These are phyloP conservation scores for Sabuloglossum arenarium DNA, from an alignment of 495 filamentous ascomycete species.

Conservation along the genomic window DNA sequence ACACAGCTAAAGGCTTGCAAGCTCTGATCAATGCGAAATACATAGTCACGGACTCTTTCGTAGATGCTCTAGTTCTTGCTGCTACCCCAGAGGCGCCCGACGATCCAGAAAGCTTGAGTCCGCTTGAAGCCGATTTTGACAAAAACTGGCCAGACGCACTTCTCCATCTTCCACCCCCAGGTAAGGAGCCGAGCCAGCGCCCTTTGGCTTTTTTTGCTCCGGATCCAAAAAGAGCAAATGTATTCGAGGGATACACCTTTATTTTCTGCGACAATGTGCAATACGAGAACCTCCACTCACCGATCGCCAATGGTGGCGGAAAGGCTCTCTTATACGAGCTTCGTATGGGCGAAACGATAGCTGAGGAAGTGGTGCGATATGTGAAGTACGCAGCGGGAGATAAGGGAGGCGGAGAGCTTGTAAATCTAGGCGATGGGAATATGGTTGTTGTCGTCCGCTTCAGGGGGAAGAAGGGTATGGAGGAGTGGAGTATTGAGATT, in stretches of 20 bases:
- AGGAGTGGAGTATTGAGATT: constrained; percentile 51
- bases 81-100: constrained; percentile 28
- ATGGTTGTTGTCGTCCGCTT: constrained; percentile 67
- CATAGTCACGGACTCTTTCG: constrained; percentile 58
- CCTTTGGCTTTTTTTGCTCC: constrained; percentile 46
- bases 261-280: constrained; percentile 68
- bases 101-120: constrained; percentile 32
- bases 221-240: constrained; percentile 34
- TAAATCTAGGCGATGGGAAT: constrained; percentile 37
- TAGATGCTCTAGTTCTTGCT: constrained; percentile 55
- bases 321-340: constrained; percentile 53
- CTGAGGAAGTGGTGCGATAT: constrained; percentile 56
- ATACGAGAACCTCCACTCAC: constrained; percentile 49
- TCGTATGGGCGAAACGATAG: constrained; percentile 39
- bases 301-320: constrained; percentile 61
- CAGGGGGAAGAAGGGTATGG: constrained; percentile 33
- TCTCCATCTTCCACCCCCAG: constrained; percentile 49
- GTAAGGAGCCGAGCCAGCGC: constrained; percentile 48
- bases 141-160: constrained; percentile 55
- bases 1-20: constrained; percentile 68
- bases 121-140: constrained; percentile 70
- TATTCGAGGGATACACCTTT: constrained; percentile 80
- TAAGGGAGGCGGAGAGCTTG: constrained; percentile 41
- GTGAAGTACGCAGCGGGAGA: constrained; percentile 54
- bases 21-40: constrained; percentile 69